Evolutionary conservation across 495 filamentous ascomycete species (phyloP).

Genomic region (Penicilliopsis zonata): DNA sequence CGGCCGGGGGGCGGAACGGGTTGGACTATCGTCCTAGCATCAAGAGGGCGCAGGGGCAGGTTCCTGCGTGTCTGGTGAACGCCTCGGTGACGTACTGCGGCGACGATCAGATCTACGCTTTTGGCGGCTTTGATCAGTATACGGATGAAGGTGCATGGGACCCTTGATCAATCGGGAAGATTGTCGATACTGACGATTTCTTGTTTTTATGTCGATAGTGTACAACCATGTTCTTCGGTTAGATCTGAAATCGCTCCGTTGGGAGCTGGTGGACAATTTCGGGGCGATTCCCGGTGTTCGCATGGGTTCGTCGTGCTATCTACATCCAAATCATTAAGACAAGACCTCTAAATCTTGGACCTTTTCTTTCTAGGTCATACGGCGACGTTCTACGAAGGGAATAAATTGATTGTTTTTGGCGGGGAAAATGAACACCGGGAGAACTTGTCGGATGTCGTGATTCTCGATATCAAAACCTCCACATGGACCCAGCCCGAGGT

Average conservation of each 20-base stretch:
- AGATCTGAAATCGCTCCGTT: constrained; percentile 74
- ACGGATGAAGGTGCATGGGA: constrained; percentile 67
- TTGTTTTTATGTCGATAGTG: constrained; percentile 33
- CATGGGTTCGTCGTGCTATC: constrained; percentile 60
- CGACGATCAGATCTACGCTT: constrained; percentile 92
- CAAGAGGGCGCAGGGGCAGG: constrained; percentile 68
- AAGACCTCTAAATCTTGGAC: background rate
- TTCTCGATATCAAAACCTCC: constrained; percentile 86
- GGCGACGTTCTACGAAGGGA: constrained; percentile 84
- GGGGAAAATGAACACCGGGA: constrained; percentile 96
- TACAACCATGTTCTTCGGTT: constrained; percentile 94
- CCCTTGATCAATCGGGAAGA: constrained; percentile 6
- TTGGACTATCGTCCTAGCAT: constrained; percentile 72
- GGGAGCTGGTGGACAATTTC: constrained; percentile 96
- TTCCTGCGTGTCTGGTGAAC: constrained; percentile 91
- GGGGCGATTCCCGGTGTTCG: constrained; percentile 95
- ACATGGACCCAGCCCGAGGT: constrained; percentile 90
- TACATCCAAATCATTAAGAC: constrained; percentile 2
- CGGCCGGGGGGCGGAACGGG: constrained; percentile 44
- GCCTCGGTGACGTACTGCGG: constrained; percentile 95
- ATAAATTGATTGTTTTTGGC: constrained; percentile 90
- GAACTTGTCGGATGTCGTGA: constrained; percentile 89
- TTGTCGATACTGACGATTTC: background rate
- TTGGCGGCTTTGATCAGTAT: constrained; percentile 98
- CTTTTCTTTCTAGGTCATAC: constrained; percentile 60